These are phyloP conservation scores for Tubosaeta sp. DNA, from an alignment of 768 basidiomycete genomes.

Conservation along the genomic window DNA sequence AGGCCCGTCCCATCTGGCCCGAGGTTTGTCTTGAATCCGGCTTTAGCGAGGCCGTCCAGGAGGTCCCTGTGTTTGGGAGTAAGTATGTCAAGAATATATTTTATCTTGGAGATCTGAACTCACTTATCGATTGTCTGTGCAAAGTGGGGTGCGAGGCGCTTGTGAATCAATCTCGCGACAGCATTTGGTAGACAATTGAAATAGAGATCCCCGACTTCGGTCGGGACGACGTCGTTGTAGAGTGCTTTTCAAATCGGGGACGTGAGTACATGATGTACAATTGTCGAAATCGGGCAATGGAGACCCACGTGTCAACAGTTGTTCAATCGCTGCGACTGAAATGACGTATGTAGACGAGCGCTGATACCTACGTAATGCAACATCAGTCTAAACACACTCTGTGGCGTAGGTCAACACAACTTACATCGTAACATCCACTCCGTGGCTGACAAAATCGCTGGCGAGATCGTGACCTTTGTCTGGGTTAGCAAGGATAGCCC, in stretches of 20 bases:
- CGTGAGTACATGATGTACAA: background rate
- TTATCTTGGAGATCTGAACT: background rate
- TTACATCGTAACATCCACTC: slow-evolving; percentile 30
- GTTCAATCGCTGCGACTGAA: slow-evolving; percentile 6
- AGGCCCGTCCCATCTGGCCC: slow-evolving; percentile 35
- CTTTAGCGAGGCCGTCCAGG: slow-evolving; percentile 35
- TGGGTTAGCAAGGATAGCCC: slow-evolving; percentile 7
- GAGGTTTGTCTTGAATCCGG: slow-evolving; percentile 36
- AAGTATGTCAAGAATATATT: background rate
- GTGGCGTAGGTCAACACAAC: background rate
- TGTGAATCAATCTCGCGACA: slow-evolving; percentile 16
- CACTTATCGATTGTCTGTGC: slow-evolving; percentile 28
- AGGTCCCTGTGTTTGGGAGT: slow-evolving; percentile 26
- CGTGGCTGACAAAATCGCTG: slow-evolving; percentile 30
- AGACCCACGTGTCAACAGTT: slow-evolving; percentile 11
- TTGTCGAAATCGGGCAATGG: background rate
- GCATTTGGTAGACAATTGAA: slow-evolving; percentile 13
- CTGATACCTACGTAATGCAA: slow-evolving; percentile 14
- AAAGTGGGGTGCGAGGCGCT: slow-evolving; percentile 14
- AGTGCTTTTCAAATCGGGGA: slow-evolving; percentile 1
- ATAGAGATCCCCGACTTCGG: slow-evolving; percentile 21
- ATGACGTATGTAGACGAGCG: slow-evolving; percentile 24
- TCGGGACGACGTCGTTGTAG: slow-evolving; percentile 21
- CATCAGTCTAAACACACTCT: background rate
- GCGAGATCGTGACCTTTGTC: slow-evolving; percentile 34